phyloP scores from a whole-genome alignment of 2,329 filamentous ascomycete genomes.

The Stagonosporopsis tanaceti region DNA sequence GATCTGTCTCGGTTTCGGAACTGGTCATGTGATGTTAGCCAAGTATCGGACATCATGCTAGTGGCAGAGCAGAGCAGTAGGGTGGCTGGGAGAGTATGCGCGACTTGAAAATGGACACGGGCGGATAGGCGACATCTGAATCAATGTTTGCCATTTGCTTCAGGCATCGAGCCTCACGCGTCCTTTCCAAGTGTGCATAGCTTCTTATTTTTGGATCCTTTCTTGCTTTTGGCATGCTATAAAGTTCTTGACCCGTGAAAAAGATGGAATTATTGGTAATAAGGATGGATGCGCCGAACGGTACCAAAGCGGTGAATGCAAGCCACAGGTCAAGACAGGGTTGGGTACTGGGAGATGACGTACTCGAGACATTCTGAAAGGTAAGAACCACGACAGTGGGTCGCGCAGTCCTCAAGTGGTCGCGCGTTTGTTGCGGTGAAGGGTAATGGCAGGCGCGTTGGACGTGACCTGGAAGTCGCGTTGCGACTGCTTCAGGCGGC shows the following conservation, averaged over 20 bases:
- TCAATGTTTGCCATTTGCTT: neutral
- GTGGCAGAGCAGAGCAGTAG: neutral
- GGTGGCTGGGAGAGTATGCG: neutral
- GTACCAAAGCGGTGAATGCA: neutral
- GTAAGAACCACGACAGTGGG: constrained; percentile 27
- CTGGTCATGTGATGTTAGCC: constrained; percentile 49
- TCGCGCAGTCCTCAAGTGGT: constrained; percentile 22
- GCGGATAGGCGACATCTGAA: neutral
- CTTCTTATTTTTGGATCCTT: neutral
- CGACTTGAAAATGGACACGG: neutral
- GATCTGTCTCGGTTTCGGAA: constrained; percentile 65
- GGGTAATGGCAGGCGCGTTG: constrained; percentile 37
- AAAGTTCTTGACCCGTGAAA: neutral
- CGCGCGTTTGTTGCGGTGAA: constrained; percentile 35
- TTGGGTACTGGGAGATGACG: constrained; percentile 24
- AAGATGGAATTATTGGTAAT: constrained; percentile 6
- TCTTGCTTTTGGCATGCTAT: neutral
- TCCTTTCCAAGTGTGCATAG: neutral
- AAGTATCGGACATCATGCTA: neutral
- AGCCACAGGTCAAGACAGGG: neutral
- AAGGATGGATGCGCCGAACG: neutral
- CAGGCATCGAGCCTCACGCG: neutral
- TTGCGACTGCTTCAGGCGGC: constrained; percentile 17
- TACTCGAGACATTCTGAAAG: constrained; percentile 46
- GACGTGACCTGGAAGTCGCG: constrained; percentile 33